Evolutionary conservation across 2,329 filamentous ascomycete genomes (phyloP).

Genomic region (Dactylellina sp.): DNA sequence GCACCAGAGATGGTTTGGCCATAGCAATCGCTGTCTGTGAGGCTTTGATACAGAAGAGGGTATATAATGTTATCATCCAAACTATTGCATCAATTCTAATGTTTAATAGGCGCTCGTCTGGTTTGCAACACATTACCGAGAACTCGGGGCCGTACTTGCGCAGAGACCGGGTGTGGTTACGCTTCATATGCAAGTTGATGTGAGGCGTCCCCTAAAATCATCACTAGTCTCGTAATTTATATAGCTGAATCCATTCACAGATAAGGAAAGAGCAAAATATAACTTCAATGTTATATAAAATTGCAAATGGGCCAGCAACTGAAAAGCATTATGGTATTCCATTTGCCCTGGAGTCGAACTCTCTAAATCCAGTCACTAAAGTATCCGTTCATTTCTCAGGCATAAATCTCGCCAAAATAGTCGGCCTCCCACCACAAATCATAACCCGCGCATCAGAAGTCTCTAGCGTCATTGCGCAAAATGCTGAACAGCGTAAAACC

Average conservation of each 20-base stretch:
- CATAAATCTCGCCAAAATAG: constrained; percentile 58
- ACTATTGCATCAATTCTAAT: constrained; percentile 55
- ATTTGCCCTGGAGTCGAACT: neutral
- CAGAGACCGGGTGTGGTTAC: constrained; percentile 83
- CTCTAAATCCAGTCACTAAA: constrained; percentile 2
- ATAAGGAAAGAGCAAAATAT: constrained; percentile 67
- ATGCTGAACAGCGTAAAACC: constrained; percentile 34
- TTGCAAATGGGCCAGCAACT: constrained; percentile 76
- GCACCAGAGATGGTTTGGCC: constrained; percentile 85
- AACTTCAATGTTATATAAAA: constrained; percentile 89
- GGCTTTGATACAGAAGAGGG: constrained; percentile 78
- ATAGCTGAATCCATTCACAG: constrained; percentile 25
- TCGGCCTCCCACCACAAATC: constrained; percentile 58
- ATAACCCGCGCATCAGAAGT: constrained; percentile 58
- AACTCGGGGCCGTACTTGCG: constrained; percentile 80
- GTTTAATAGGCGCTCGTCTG: constrained; percentile 75
- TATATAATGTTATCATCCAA: constrained; percentile 8
- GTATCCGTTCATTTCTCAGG: constrained; percentile 30
- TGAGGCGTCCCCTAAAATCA: constrained; percentile 62
- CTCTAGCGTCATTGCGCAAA: constrained; percentile 38
- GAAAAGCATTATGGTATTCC: constrained; percentile 82
- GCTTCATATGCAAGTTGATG: constrained; percentile 80
- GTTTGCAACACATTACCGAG: constrained; percentile 93
- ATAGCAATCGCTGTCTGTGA: constrained; percentile 93
- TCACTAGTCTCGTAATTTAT: neutral